These are phyloP conservation scores for Fusarium poae DNA, from an alignment of 2,329 filamentous ascomycete genomes.

Conservation along the genomic window DNA sequence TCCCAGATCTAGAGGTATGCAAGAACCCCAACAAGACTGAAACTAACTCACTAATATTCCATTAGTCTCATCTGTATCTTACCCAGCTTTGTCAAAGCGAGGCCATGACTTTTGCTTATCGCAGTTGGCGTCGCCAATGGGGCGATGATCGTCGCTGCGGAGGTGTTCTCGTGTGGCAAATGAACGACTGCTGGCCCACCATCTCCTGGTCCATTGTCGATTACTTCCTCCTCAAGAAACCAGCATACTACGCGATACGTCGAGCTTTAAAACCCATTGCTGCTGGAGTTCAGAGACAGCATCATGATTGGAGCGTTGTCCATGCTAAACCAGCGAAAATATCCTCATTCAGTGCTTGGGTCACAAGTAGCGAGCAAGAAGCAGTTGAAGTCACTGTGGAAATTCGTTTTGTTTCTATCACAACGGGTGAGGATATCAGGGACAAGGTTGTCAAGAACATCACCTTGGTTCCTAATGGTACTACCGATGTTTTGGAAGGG, in stretches of 20 bases:
- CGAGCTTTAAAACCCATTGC: background rate
- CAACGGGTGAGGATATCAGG: background rate
- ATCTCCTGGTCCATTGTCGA: constrained; percentile 8
- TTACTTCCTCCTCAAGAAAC: background rate
- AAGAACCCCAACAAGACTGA: background rate
- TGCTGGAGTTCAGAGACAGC: background rate
- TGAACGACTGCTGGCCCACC: constrained; percentile 69
- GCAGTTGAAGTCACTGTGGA: background rate
- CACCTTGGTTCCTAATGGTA: background rate
- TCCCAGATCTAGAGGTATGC: background rate
- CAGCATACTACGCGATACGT: background rate
- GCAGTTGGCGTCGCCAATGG: constrained; percentile 73
- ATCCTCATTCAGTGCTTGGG: background rate
- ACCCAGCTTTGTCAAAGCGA: constrained; percentile 49
- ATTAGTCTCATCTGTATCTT: background rate
- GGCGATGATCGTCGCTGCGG: constrained; percentile 64
- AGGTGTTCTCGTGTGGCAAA: constrained; percentile 75
- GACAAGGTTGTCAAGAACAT: background rate
- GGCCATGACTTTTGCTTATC: constrained; percentile 64
- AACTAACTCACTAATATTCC: background rate
- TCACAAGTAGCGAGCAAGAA: background rate
- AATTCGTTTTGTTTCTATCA: background rate
- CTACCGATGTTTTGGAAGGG: background rate
- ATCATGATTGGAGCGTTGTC: constrained; percentile 5
- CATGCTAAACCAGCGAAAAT: background rate